phyloP scores from a whole-genome alignment of 371 early-diverging fungal species.

The Apophysomyces variabilis region DNA sequence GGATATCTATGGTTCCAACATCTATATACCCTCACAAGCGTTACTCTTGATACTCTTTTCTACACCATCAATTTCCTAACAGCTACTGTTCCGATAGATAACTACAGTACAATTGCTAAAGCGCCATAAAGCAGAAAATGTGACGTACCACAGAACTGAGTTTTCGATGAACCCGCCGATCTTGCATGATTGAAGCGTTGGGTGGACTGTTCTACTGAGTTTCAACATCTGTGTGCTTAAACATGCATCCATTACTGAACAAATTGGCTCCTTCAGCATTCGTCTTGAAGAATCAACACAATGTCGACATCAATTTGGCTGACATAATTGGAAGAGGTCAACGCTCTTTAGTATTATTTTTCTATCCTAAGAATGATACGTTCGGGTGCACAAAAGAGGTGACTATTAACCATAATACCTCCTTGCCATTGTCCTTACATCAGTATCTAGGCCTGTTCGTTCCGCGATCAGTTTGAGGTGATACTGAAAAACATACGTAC shows the following conservation, averaged over 20 bases:
- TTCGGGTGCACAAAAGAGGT: constrained; percentile 43
- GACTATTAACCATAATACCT: background rate
- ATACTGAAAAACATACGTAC: background rate
- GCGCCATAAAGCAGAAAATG: too few relatives aligned
- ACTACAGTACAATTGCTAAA: too few relatives aligned
- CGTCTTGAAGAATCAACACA: constrained; percentile 34
- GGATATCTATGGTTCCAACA: too few relatives aligned
- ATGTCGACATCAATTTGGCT: constrained; percentile 26
- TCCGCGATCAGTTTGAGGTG: constrained; percentile 31
- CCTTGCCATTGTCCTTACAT: background rate
- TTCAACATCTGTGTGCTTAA: background rate
- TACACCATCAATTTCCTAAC: too few relatives aligned
- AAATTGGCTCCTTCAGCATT: constrained; percentile 33
- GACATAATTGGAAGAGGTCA: constrained; percentile 34
- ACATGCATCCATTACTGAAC: constrained; percentile 29
- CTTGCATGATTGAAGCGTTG: background rate
- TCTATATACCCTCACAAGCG: too few relatives aligned
- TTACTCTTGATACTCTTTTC: too few relatives aligned
- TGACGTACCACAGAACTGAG: background rate
- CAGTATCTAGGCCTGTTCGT: constrained; percentile 25
- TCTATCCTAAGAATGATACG: constrained; percentile 43
- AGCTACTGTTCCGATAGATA: too few relatives aligned
- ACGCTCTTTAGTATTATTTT: constrained; percentile 31
- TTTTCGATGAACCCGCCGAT: background rate
- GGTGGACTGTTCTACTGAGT: background rate